A percentile compares a stretch with the other conserved stretches of the same genome.
Evolutionary conservation across 768 basidiomycete genomes (phyloP).

Genomic region (Mycena amicta): DNA sequence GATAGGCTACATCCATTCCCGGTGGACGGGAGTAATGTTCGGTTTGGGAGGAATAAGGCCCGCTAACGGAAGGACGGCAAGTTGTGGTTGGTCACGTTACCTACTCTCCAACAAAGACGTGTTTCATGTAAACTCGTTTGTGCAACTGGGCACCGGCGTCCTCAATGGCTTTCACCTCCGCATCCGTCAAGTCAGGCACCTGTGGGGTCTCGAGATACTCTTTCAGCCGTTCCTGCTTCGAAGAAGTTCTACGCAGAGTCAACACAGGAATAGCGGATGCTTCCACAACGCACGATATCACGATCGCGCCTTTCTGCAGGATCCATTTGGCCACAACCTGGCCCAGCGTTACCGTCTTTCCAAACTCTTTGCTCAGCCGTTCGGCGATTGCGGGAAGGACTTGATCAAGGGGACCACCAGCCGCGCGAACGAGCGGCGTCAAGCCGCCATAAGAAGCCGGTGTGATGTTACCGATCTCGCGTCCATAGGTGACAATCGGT

Average conservation of each 20-base stretch:
- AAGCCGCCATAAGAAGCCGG: constrained; percentile 68
- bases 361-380: constrained; percentile 46
- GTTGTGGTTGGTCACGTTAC: not conserved
- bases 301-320: constrained; percentile 59
- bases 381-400: constrained; percentile 54
- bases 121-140: constrained; percentile 44
- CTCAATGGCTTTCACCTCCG: constrained; percentile 66
- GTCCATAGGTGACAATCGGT: constrained; percentile 54
- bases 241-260: constrained; percentile 42
- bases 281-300: constrained; percentile 57
- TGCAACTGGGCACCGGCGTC: constrained; percentile 52
- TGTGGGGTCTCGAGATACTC: constrained; percentile 44
- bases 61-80: not conserved
- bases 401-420: constrained; percentile 62
- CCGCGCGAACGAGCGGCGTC: constrained; percentile 40
- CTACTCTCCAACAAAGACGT: constrained; percentile 32
- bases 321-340: constrained; percentile 76
- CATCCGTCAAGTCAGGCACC: constrained; percentile 54
- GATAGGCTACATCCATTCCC: not conserved
- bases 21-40: not conserved
- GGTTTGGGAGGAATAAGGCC: not conserved
- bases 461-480: constrained; percentile 61
- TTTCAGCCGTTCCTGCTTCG: constrained; percentile 48
- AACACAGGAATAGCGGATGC: constrained; percentile 5
- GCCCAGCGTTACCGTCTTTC: constrained; percentile 49